Percentiles rank a stretch among this genome's conserved stretches.
Conservation (phyloP, 805 yeast species). For the Blastobotrys peoriensis region DNA sequence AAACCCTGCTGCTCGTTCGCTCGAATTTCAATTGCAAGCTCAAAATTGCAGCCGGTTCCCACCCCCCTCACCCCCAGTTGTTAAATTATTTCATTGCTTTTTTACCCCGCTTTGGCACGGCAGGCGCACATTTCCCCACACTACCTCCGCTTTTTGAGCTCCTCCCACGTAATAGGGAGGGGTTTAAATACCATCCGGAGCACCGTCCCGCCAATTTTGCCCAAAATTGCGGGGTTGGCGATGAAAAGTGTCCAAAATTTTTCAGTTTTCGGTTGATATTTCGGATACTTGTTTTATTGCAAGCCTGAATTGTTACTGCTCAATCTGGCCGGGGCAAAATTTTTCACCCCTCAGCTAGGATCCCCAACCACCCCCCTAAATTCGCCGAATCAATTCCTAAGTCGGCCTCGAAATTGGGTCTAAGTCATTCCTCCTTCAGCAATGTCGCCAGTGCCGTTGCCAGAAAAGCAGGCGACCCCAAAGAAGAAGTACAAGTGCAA, state of each 20-base stretch:
- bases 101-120: background rate
- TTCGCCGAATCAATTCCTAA: background rate
- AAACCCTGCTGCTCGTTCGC: too few species aligned
- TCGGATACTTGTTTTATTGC: too few species aligned
- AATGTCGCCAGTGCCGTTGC: background rate
- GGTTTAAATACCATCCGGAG: too few species aligned
- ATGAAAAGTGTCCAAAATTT: too few species aligned
- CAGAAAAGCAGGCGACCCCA: conserved; percentile 18
- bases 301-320: background rate
- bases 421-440: background rate
- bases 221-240: too few species aligned
- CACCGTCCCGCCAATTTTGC: too few species aligned
- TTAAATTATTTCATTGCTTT: background rate
- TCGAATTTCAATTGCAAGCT: too few species aligned
- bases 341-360: background rate
- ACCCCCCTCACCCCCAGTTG: too few species aligned
- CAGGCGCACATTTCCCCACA: background rate
- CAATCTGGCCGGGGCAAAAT: background rate
- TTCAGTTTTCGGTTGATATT: too few species aligned
- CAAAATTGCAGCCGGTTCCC: too few species aligned
- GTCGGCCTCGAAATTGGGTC: background rate
- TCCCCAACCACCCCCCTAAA: background rate
- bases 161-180: too few species aligned
- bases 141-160: background rate
- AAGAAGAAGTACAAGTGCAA: conserved; percentile 72